Conservation (phyloP, 2,329 filamentous ascomycete species). For the Thielaviopsis musarum region DNA sequence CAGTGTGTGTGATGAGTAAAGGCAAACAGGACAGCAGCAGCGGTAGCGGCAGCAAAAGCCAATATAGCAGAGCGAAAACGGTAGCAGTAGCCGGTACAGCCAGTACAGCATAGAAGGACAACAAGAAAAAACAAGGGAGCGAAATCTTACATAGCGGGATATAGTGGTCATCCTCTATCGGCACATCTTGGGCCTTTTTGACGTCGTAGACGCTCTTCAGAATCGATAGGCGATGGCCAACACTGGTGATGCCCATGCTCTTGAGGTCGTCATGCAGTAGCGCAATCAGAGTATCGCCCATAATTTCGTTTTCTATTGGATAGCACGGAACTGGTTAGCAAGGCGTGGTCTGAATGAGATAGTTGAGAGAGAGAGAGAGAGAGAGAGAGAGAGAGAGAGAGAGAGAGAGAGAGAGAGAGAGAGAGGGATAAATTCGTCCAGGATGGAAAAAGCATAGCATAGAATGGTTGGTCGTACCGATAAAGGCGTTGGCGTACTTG, state of each 20-base stretch:
- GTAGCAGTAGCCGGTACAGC: too few relatives aligned
- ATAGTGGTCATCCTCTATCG: conserved; percentile 85
- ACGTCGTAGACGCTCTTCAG: conserved; percentile 93
- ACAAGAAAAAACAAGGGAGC: too few relatives aligned
- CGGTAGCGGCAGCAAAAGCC: too few relatives aligned
- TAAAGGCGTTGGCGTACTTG: conserved; percentile 68
- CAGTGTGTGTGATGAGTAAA: too few relatives aligned
- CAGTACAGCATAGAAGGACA: too few relatives aligned
- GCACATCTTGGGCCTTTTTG: conserved; percentile 84
- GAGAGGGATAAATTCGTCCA: too few relatives aligned
- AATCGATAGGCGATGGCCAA: conserved; percentile 86
- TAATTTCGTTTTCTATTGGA: conserved; percentile 70
- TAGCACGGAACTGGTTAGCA: not conserved
- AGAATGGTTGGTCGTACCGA: conserved; percentile 40
- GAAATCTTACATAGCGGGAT: conserved; percentile 58
- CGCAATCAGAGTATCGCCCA: conserved; percentile 77
- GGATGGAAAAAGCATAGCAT: too few relatives aligned
- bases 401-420: too few relatives aligned
- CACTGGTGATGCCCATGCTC: conserved; percentile 82
- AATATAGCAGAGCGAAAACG: too few relatives aligned
- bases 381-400: too few relatives aligned
- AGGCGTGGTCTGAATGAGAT: not conserved
- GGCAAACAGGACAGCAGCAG: too few relatives aligned
- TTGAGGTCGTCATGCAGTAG: conserved; percentile 86
- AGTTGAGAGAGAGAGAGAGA: not conserved